Evolutionary conservation across 768 basidiomycete genomes (phyloP), one percentile per base, ranked within the genome.

Genomic region (Postia placenta): DNA sequence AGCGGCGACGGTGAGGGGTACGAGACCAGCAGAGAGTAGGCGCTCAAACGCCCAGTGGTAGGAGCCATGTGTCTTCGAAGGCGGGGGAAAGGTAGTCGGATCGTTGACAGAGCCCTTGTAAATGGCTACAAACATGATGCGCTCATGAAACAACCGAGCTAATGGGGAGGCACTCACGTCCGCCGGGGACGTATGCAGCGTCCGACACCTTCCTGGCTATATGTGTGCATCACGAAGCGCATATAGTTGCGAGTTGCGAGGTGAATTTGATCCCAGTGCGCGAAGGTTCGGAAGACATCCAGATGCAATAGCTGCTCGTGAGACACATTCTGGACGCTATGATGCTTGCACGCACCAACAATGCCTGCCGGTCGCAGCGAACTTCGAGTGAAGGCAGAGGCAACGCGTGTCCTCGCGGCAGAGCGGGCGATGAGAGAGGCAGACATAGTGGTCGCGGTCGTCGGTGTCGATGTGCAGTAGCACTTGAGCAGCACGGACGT

Each of bases 1-100:
- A 0, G 94, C 87, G 25, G 89, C 87, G 14, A 78, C 87, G 15
- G 92, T 92, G 59, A 94, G 70, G 33, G 96, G 96, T 14, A 99
- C 80, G 57, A 98, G 80, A 12, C 81, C 71, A 0, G 92, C 96
- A 0, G 88, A 86, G 43, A 98, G 77, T 24, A 93, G 75, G 46
- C 94, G 87, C 69, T 99, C 96, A 63, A 97, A 98, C 1, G 92
- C 84, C 81, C 81, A 83, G 68, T 82, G 95, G 69, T 96, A 84
- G 2, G 92, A 93, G 43, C 96, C 95, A 59, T 94, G 88, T 1
- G 79, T 67, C 62, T 79, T 85, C 51, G 80, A 85, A 4, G 92
- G 80, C 4, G 83, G 65, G 19, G 95, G 94, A 73, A 95, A 97
- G 7, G 82, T 72, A 2, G 89, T 92, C 1, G 94, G 88, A 65